Conservation (phyloP, 2,329 filamentous ascomycete genomes). For the Xylariaceae sp. region DNA sequence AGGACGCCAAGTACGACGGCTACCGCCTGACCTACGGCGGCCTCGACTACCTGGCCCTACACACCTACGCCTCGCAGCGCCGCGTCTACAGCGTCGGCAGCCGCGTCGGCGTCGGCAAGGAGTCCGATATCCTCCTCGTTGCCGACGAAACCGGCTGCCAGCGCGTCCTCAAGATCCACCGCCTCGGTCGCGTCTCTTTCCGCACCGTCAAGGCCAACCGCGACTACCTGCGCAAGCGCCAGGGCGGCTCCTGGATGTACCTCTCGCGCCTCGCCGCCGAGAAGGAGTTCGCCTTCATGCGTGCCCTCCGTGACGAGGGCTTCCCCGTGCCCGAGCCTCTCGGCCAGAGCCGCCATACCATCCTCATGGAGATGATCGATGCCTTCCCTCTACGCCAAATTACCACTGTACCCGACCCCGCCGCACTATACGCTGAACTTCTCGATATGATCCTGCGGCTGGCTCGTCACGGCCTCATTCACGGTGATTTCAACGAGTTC, state of each 20-base stretch:
- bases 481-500: constrained; percentile 99
- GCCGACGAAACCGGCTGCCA: constrained; percentile 75
- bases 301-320: constrained; percentile 73
- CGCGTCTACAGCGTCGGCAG: constrained; percentile 88
- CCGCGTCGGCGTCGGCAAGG: constrained; percentile 93
- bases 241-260: constrained; percentile 93
- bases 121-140: constrained; percentile 94
- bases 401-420: constrained; percentile 75
- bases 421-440: constrained; percentile 83
- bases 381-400: constrained; percentile 90
- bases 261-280: constrained; percentile 87
- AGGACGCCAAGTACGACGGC: constrained; percentile 95
- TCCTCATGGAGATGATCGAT: constrained; percentile 92
- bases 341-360: constrained; percentile 86
- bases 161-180: constrained; percentile 89
- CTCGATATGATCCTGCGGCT: constrained; percentile 81
- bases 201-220: constrained; percentile 93
- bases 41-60: constrained; percentile 93
- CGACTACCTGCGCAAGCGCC: constrained; percentile 72
- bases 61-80: constrained; percentile 76
- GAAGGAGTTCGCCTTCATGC: constrained; percentile 95
- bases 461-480: constrained; percentile 83
- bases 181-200: constrained; percentile 93
- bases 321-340: constrained; percentile 88
- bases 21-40: constrained; percentile 96